Evolutionary conservation across 192 early-diverging fungal genomes (phyloP).

Genomic region (Backusella tarrabulga): DNA sequence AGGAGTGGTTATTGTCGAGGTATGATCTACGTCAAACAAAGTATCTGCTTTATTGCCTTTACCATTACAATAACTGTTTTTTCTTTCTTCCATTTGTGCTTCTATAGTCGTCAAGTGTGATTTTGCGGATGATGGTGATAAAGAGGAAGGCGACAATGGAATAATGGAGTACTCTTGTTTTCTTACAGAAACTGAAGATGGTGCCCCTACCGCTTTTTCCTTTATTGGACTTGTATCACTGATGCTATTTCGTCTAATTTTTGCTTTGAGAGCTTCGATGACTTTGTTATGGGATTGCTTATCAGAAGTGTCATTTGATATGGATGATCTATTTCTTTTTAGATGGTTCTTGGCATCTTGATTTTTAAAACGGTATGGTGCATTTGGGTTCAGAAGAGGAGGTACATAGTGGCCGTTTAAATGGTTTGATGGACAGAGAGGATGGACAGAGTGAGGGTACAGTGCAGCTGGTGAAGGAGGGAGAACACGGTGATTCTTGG

Average conservation of each 20-base stretch:
- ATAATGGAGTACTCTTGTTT: neutral
- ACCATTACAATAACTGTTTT: neutral
- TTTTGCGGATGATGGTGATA: constrained; percentile 16
- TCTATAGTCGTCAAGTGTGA: constrained; percentile 24
- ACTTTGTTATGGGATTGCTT: constrained; percentile 25
- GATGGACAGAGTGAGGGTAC: constrained; percentile 21
- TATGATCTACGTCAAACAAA: neutral
- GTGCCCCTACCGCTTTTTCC: neutral
- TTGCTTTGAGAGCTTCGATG: constrained; percentile 29
- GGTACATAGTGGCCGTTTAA: neutral
- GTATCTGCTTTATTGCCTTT: neutral
- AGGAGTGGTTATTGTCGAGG: neutral
- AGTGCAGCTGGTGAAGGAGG: constrained; percentile 2
- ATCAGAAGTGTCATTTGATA: constrained; percentile 10
- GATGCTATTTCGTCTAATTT: constrained; percentile 15
- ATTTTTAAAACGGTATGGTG: neutral
- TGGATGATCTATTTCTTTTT: constrained; percentile 8
- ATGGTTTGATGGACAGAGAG: constrained; percentile 8
- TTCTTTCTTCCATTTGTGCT: constrained; percentile 12
- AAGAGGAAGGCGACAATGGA: neutral
- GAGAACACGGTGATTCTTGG: neutral
- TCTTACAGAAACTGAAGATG: neutral
- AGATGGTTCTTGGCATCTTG: neutral
- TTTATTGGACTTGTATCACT: neutral
- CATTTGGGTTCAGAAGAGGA: neutral